Evolutionary conservation across 306 rosid species (phyloP).

Genomic region (Acacia melanoxylon): DNA sequence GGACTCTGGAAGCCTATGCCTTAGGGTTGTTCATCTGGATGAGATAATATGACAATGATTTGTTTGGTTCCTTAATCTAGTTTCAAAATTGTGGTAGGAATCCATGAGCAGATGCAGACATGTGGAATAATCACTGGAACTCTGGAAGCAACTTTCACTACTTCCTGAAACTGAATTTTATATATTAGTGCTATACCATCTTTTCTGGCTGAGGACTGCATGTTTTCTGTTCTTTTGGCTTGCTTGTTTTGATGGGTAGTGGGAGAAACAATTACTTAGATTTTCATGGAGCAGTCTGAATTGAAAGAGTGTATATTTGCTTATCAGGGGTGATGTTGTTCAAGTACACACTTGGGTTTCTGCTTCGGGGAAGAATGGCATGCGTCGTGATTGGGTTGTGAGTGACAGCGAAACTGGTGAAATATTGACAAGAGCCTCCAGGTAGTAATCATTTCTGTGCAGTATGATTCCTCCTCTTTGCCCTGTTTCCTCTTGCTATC

Average conservation of each 20-base stretch:
- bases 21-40: background rate
- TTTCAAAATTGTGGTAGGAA: slow-evolving; percentile 4
- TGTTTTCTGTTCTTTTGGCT: slow-evolving; percentile 20
- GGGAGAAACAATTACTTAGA: slow-evolving; percentile 14
- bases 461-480: slow-evolving; percentile 12
- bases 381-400: slow-evolving; percentile 98
- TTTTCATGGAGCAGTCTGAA: slow-evolving; percentile 21
- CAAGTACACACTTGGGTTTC: slow-evolving; percentile 96
- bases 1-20: slow-evolving; percentile 4
- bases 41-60: background rate
- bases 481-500: background rate
- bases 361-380: slow-evolving; percentile 90
- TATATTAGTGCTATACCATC: background rate
- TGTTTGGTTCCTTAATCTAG: slow-evolving; percentile 6
- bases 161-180: background rate
- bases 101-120: background rate
- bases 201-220: slow-evolving; percentile 19
- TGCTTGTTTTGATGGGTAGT: slow-evolving; percentile 19
- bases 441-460: slow-evolving; percentile 44
- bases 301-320: slow-evolving; percentile 27
- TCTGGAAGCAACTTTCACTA: background rate
- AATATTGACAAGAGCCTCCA: slow-evolving; percentile 84
- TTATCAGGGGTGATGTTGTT: slow-evolving; percentile 92
- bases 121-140: background rate
- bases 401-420: slow-evolving; percentile 79